Base-by-base conservation (phyloP, 495 filamentous ascomycete genomes). In the Penicillium coffeae region DNA sequence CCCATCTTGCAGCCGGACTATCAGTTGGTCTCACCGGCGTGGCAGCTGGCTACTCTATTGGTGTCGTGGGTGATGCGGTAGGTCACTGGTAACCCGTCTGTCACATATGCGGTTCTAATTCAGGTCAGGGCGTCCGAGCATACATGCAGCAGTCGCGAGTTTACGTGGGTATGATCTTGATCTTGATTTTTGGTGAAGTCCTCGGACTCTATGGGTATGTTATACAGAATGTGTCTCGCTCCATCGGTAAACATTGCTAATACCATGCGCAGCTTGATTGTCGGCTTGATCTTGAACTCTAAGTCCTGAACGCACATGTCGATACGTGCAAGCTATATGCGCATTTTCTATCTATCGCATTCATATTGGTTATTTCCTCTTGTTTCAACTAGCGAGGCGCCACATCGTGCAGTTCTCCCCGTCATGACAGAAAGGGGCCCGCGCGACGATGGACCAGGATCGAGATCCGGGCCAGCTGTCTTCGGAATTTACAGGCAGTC, bases 101-200 rank as follows among this genome's bases (percentile, higher is more conserved):
- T 16, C 22, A 27, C 40, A 18, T 50, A 33, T 42, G 16, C 16
- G 22, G 21, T 51, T 46, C 69, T 75, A 55, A 74, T 45, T 0
- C 16, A 18, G 21, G 16, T 44, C 20, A 85, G 82, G 93, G 93
- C 33, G 90, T 95, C 40, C 80, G 93, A 51, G 81, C 90, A 40
- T 99, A 94, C 70, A 94, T 99, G 91, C 82, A 85, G 54, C 93
- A 99, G 70, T 91, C 86, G 16, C 82, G 91, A 43, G 84, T 99
- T 37, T 99, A 96, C 58, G 93, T 99, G 30, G 93, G 93, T 66
- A 96, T 97, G 93, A 92, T 98, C 48, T 67, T 98, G 58, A 96
- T 98, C 51, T 77, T 98, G 55, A 98, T 98, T 81, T 98, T 98
- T 64, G 92, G 88, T 40, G 93, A 99, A 77, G 93, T 99, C 16